Evolutionary conservation across 108 stramenopile species (phyloP).

Genomic region (Conticribra weissflogii): DNA sequence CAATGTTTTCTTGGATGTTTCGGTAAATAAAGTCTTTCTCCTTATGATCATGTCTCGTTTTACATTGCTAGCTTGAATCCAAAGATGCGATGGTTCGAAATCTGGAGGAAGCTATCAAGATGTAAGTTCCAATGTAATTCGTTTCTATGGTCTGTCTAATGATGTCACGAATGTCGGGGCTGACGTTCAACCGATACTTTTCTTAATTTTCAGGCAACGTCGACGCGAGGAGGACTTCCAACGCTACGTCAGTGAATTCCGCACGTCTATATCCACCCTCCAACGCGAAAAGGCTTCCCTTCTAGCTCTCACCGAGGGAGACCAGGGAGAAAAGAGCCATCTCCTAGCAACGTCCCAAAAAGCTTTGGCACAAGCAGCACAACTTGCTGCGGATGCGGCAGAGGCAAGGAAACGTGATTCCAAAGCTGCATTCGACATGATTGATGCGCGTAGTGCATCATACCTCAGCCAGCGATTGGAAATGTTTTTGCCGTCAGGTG

Average conservation of each 20-base stretch:
- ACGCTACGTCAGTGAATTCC: constrained; percentile 80
- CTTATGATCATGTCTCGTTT: no score
- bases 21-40: no score
- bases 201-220: constrained; percentile 59
- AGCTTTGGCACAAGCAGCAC: constrained; percentile 80
- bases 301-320: constrained; percentile 69
- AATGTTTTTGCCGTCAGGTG: constrained; percentile 58
- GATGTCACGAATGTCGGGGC: no score
- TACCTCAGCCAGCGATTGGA: constrained; percentile 72
- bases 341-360: constrained; percentile 77
- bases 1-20: no score
- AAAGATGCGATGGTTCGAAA: constrained; percentile 78
- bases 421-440: constrained; percentile 67
- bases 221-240: constrained; percentile 88
- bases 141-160: no score
- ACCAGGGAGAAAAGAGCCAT: constrained; percentile 75
- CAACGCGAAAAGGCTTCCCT: constrained; percentile 82
- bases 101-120: constrained; percentile 89
- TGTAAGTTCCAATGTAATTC: constrained; percentile 50
- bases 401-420: constrained; percentile 75
- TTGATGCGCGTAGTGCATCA: constrained; percentile 62
- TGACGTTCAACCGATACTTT: constrained; percentile 10
- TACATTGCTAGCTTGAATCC: no score
- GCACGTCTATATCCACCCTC: constrained; percentile 70
- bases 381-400: constrained; percentile 76